These are phyloP conservation scores for Candida fluviatilis DNA, from an alignment of 805 yeast genomes.

Conservation along the genomic window DNA sequence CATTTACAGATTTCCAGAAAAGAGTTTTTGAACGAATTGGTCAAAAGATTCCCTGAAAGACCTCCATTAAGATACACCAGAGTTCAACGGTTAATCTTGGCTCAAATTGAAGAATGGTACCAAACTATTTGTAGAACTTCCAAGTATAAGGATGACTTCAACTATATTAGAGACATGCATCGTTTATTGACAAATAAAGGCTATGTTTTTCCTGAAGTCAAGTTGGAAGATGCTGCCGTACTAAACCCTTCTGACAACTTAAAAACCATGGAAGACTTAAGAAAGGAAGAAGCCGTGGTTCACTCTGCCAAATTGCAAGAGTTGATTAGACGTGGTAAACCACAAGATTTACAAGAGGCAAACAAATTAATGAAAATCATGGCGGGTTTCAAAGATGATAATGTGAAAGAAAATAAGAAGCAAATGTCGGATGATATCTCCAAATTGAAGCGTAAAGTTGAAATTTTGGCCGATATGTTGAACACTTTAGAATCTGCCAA, in stretches of 20 bases:
- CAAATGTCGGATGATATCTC: slow-evolving; percentile 81
- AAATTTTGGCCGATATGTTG: slow-evolving; percentile 84
- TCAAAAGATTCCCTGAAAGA: slow-evolving; percentile 87
- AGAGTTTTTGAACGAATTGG: slow-evolving; percentile 91
- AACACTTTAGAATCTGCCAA: slow-evolving; percentile 40
- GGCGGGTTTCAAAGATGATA: slow-evolving; percentile 95
- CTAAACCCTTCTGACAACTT: slow-evolving; percentile 83
- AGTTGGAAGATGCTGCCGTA: slow-evolving; percentile 88
- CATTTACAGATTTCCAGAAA: slow-evolving; percentile 93
- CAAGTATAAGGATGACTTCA: slow-evolving; percentile 85
- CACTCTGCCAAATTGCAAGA: slow-evolving; percentile 96
- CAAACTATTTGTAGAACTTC: slow-evolving; percentile 90
- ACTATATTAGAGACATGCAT: slow-evolving; percentile 94
- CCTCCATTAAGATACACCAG: slow-evolving; percentile 85
- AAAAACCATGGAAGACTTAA: slow-evolving; percentile 85
- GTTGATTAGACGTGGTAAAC: slow-evolving; percentile 90
- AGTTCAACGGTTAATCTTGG: slow-evolving; percentile 78
- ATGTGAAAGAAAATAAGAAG: slow-evolving; percentile 66
- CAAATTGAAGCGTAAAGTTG: slow-evolving; percentile 79
- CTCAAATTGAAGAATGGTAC: slow-evolving; percentile 95
- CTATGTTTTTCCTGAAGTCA: slow-evolving; percentile 87
- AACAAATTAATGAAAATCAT: slow-evolving; percentile 94
- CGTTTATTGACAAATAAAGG: slow-evolving; percentile 86
- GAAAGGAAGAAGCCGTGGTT: slow-evolving; percentile 87
- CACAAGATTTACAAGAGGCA: slow-evolving; percentile 93